A percentile compares a stretch with the other conserved stretches of the same genome.
These are phyloP conservation scores for Coniochaeta hoffmannii DNA, from an alignment of 2,329 filamentous ascomycete genomes.

Conservation along the genomic window DNA sequence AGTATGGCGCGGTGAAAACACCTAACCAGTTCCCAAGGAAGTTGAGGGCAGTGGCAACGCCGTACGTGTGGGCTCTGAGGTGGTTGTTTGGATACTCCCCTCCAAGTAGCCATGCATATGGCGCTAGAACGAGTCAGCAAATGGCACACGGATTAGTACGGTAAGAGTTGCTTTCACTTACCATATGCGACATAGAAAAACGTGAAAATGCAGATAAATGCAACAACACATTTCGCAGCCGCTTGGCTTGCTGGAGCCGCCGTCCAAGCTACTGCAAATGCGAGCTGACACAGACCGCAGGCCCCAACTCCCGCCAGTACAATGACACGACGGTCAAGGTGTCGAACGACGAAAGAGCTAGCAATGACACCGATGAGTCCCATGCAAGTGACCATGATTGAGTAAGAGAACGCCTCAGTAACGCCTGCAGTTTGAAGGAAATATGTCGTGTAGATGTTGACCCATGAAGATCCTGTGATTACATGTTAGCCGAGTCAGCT, in stretches of 20 bases:
- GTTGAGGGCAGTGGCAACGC: conserved; percentile 28
- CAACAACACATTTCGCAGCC: conserved; percentile 20
- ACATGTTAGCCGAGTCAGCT: neutral
- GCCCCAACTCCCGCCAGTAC: conserved; percentile 21
- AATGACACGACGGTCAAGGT: conserved; percentile 22
- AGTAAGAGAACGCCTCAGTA: conserved; percentile 22
- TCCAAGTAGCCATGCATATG: conserved; percentile 30
- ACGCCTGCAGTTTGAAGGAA: conserved; percentile 24
- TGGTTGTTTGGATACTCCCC: conserved; percentile 31
- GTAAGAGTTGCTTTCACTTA: neutral
- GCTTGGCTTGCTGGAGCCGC: conserved; percentile 15
- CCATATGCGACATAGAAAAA: conserved; percentile 19
- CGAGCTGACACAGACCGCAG: conserved; percentile 24
- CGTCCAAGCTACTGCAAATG: conserved; percentile 23
- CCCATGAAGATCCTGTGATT: conserved; percentile 20
- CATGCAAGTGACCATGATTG: conserved; percentile 25
- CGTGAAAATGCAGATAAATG: conserved; percentile 22
- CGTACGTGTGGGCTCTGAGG: conserved; percentile 30
- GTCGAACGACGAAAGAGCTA: conserved; percentile 21
- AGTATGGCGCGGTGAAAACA: conserved; percentile 32
- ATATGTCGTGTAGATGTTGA: conserved; percentile 24
- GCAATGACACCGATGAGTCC: conserved; percentile 23
- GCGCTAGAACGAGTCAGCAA: conserved; percentile 11
- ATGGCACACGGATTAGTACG: neutral
- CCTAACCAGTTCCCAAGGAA: conserved; percentile 32